phyloP scores from a whole-genome alignment of 768 basidiomycete genomes.

The Dioszegia crocea region DNA sequence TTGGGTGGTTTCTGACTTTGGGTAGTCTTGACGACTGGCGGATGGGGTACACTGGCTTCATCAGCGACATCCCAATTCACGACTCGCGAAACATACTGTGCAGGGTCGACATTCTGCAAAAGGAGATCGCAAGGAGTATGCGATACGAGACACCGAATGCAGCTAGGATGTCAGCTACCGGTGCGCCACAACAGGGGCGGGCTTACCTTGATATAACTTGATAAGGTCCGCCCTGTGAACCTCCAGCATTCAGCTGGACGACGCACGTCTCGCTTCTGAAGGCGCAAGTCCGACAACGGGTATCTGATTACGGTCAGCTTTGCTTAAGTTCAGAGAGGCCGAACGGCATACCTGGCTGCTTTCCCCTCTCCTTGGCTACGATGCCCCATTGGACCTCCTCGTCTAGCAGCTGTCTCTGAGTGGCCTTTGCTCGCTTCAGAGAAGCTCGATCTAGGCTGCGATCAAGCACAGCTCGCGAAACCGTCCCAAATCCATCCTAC shows the following conservation, averaged over 20 bases:
- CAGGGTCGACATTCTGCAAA: not conserved
- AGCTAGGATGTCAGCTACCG: too few species aligned
- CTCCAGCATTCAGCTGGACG: not conserved
- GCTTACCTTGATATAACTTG: not conserved
- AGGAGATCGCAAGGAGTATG: not conserved
- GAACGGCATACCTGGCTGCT: not conserved
- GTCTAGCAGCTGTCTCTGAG: not conserved
- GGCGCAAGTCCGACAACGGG: not conserved
- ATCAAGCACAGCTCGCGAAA: not conserved
- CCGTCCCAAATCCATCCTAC: not conserved
- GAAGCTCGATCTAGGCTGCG: not conserved
- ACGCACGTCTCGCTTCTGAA: not conserved
- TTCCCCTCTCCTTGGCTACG: not conserved
- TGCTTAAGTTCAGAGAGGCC: too few species aligned
- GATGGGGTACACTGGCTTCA: not conserved
- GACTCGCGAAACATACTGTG: not conserved
- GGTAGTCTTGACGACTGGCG: not conserved
- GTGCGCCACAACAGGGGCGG: too few species aligned
- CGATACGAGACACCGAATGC: not conserved
- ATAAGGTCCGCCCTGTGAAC: not conserved
- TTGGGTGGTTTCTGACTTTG: not conserved
- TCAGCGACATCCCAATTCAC: not conserved
- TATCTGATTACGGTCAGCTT: not conserved
- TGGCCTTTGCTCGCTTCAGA: not conserved
- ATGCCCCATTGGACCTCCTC: not conserved